A percentile compares a stretch with the other conserved stretches of the same genome.
Evolutionary conservation across 139 green algal species (phyloP).

Genomic region (Asterochloris erici): DNA sequence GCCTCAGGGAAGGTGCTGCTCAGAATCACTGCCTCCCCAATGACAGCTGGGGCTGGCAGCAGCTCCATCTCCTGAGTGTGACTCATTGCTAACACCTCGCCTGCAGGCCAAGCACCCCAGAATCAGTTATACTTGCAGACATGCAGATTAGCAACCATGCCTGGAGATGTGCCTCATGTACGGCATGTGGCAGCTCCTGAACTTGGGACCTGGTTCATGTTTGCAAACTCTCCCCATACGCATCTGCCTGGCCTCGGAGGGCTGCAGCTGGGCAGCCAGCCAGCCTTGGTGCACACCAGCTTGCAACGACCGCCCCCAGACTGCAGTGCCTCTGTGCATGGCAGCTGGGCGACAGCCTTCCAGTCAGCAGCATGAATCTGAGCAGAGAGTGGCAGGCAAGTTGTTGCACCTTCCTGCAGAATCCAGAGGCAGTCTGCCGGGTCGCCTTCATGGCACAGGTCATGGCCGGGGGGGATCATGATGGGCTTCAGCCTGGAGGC

Average conservation of each 20-base stretch:
- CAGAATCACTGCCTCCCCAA: constrained; percentile 16
- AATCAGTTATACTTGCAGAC: background rate
- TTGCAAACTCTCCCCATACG: no score
- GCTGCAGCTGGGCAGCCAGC: no score
- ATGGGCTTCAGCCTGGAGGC: constrained; percentile 30
- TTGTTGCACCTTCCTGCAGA: constrained; percentile 20
- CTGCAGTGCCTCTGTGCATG: no score
- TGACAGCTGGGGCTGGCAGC: constrained; percentile 13
- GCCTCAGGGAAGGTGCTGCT: background rate
- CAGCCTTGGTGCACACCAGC: no score
- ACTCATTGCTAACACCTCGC: constrained; percentile 13
- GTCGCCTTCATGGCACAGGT: constrained; percentile 30
- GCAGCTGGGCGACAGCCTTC: no score
- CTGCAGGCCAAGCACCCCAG: background rate
- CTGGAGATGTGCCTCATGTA: no score
- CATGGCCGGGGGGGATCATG: constrained; percentile 22
- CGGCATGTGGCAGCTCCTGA: no score
- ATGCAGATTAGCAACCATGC: background rate
- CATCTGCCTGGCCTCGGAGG: no score
- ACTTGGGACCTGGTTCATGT: no score
- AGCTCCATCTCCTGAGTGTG: constrained; percentile 7
- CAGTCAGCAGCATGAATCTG: no score
- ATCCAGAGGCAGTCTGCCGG: constrained; percentile 32
- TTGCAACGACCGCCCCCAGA: no score
- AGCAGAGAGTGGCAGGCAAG: background rate